phyloP scores from a whole-genome alignment of 192 early-diverging fungal genomes.

The Dissophora ornata region DNA sequence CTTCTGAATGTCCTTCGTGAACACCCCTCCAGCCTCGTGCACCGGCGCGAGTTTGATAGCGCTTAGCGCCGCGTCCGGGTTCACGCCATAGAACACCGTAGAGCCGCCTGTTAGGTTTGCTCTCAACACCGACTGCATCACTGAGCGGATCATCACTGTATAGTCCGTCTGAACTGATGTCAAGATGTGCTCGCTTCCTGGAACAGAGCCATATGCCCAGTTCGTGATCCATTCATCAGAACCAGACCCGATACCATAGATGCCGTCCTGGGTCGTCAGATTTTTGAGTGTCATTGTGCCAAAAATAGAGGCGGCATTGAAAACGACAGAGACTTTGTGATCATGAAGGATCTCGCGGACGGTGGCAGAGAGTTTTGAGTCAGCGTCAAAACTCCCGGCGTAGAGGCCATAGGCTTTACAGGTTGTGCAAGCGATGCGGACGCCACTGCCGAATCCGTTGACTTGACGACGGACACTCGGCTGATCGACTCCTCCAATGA shows the following conservation, averaged over 20 bases:
- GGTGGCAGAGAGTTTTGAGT: constrained; percentile 7
- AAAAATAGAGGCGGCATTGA: constrained; percentile 52
- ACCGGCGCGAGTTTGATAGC: constrained; percentile 46
- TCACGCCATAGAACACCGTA: constrained; percentile 48
- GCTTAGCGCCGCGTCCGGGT: constrained; percentile 24
- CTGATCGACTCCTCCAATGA: constrained; percentile 54
- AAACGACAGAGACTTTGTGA: constrained; percentile 43
- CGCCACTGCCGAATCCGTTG: constrained; percentile 54
- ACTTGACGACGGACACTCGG: constrained; percentile 48
- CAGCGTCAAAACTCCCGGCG: constrained; percentile 41
- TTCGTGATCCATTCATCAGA: constrained; percentile 57
- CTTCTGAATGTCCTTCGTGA: constrained; percentile 28
- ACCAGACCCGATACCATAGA: constrained; percentile 47
- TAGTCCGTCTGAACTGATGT: constrained; percentile 47
- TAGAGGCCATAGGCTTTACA: constrained; percentile 49
- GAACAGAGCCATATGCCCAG: constrained; percentile 54
- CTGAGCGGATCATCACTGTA: constrained; percentile 31
- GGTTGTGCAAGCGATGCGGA: constrained; percentile 39
- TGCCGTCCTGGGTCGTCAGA: constrained; percentile 42
- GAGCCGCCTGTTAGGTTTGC: constrained; percentile 42
- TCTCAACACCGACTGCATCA: constrained; percentile 38
- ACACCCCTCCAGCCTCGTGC: constrained; percentile 46
- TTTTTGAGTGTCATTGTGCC: constrained; percentile 49
- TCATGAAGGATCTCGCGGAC: constrained; percentile 1
- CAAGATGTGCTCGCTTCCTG: constrained; percentile 45